phyloP scores from a whole-genome alignment of 441 rosid species.

The Pelargonium citronellum region DNA sequence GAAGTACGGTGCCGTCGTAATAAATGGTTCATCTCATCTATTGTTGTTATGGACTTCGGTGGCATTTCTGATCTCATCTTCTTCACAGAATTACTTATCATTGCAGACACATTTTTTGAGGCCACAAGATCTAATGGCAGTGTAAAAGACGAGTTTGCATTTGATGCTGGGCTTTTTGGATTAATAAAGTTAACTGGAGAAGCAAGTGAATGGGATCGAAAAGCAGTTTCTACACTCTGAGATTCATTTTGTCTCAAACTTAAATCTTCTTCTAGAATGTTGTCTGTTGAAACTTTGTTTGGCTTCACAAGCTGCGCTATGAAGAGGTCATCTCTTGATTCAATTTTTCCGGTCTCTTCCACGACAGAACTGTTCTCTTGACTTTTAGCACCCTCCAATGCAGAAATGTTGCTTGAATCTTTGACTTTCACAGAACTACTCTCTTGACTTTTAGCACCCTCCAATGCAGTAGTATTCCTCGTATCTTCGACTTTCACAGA shows the following conservation, averaged over 20 bases:
- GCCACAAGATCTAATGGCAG: slow-evolving; percentile 13
- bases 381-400: slow-evolving; percentile 25
- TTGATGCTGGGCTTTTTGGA: slow-evolving; percentile 24
- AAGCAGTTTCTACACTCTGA: slow-evolving; percentile 16
- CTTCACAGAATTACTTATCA: slow-evolving; percentile 28
- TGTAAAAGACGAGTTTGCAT: slow-evolving; percentile 26
- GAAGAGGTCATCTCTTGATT: slow-evolving; percentile 17
- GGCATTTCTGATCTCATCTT: slow-evolving; percentile 71
- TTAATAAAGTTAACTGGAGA: slow-evolving; percentile 19
- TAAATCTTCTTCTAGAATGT: slow-evolving; percentile 18
- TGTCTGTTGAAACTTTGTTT: slow-evolving; percentile 18
- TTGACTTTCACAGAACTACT: slow-evolving; percentile 24
- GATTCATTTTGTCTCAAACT: slow-evolving; percentile 22
- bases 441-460: slow-evolving; percentile 30
- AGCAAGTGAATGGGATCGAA: slow-evolving; percentile 17
- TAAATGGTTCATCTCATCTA: slow-evolving; percentile 59
- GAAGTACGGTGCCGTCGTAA: slow-evolving; percentile 45
- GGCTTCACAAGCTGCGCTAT: slow-evolving; percentile 28
- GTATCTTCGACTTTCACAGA: slow-evolving; percentile 24
- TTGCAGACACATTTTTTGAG: slow-evolving; percentile 29
- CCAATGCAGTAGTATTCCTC: slow-evolving; percentile 18
- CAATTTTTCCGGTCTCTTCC: slow-evolving; percentile 24
- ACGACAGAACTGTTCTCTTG: slow-evolving; percentile 26
- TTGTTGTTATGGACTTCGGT: slow-evolving; percentile 61
- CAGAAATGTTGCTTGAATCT: slow-evolving; percentile 19